Evolutionary conservation across 495 filamentous ascomycete species (phyloP), one percentile per base, ranked within the genome.

Genomic region (Talaromyces thailandensis): DNA sequence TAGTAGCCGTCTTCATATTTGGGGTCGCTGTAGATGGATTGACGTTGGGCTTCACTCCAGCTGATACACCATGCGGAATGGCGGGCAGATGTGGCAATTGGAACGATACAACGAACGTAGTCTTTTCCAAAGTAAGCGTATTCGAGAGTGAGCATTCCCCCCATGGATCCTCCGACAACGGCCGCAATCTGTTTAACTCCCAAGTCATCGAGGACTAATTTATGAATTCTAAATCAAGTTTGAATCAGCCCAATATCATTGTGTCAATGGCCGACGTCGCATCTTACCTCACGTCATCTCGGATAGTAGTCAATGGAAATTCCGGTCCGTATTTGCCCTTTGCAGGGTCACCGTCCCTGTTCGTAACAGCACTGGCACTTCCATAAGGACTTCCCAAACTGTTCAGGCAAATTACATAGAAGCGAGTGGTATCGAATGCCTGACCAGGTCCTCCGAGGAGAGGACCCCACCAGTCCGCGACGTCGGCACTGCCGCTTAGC

Each of bases 41-140:
- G 94, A 58, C 94, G 79, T 75, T 98, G 94, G 24, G 94, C 93
- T 73, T 98, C 94, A 48, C 94, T 93, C 94, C 94, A 98, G 74
- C 92, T 96, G 67, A 98, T 98, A 45, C 94, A 91, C 94, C 94
- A 98, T n/a, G 94, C 94, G 64, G 92, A 96, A 70, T 98, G 94
- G 11, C 91, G 85, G 57, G 91, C 90, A 5, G 93, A 97, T 21
- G 94, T 98, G 26, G 94, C 94, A 66, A 98, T 95, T 3, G 94
- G 91, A 28, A 98, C 88, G 70, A 98, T 90, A 48, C 86, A 83
- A 35, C 89, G 88, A 29, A 98, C 93, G 68, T 97, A 97, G 66
- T 96, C 90, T 70, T 89, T 89, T 62, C 94, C 94, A 69, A 96
- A 91, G 75, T 95, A 98, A 53, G 94, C 90, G 81, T 95, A 98